Evolutionary conservation across 23 red algal genomes (phyloP), one percentile per base, ranked within the genome.

Genomic region (Gracilaria gracilis): DNA sequence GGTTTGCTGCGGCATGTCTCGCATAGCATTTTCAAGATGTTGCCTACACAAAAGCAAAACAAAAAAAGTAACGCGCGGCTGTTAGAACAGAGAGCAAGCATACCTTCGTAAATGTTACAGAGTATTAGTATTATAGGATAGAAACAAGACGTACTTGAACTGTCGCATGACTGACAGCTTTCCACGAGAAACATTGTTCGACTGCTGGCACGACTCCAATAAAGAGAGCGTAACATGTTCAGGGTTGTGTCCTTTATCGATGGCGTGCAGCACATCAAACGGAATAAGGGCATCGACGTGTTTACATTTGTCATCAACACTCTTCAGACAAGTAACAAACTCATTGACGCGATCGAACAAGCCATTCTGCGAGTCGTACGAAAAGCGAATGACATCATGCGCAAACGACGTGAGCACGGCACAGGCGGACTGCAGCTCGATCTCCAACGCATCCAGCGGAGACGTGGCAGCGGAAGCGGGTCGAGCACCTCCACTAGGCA

Each of bases 241-340:
- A 19, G 90, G 90, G n/a, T 93, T 93, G 12, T 80, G 79, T 20
- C 90, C 90, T 39, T 83, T 71, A 66, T 93, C 90, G 40, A 93
- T 62, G 20, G 90, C 80, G 24, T 83, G 80, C n/a, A 93, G 64
- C 48, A 93, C 80, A 23, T 93, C 90, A 33, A 79, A 62, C 21
- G 90, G 90, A 61, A 93, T 75, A 8, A 53, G 32, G 24, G 79
- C 90, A 47, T 83, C 49, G 33, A 93, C 79, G 23, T 23, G 32
- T 9, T 67, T 57, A 29, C 61, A 70, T 5, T 44, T 69, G 46
- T 31, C 33, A 6, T 93, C 90, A 40, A 93, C 61, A 2, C 37
- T 46, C 12, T 79, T 61, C 38, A 93, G 54, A 49, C 81, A 78
- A 21, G 24, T 58, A 23, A 93, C 90, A 83, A 93, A 84, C 19